Evolutionary conservation across 2,329 filamentous ascomycete species (phyloP).

Genomic region (Allantophomopsis lycopodina): DNA sequence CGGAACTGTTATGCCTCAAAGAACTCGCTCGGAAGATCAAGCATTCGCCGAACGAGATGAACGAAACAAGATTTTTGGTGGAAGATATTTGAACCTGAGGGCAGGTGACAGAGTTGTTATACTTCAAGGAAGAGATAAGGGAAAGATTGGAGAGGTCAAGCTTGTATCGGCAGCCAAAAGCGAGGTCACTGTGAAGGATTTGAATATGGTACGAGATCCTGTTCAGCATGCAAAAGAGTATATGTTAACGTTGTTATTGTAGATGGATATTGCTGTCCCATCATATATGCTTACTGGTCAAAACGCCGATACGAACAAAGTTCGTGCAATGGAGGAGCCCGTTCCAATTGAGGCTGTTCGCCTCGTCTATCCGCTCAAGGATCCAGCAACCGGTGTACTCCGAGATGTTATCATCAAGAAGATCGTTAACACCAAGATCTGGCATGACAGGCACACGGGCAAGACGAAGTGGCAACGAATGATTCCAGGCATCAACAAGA

Average conservation of each 20-base stretch:
- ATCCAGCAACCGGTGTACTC: conserved; percentile 47
- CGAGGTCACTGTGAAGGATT: conserved; percentile 43
- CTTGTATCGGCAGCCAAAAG: conserved; percentile 39
- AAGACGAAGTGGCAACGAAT: conserved; percentile 38
- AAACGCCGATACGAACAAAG: conserved; percentile 22
- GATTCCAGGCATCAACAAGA: conserved; percentile 57
- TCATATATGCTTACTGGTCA: conserved; percentile 24
- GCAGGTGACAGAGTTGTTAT: conserved; percentile 71
- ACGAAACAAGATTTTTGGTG: conserved; percentile 18
- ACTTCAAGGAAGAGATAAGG: conserved; percentile 63
- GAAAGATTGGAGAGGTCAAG: conserved; percentile 65
- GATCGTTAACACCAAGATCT: conserved; percentile 38
- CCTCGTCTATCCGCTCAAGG: conserved; percentile 63
- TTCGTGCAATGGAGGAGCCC: conserved; percentile 34
- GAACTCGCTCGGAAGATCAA: conserved; percentile 15
- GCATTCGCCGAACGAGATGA: conserved; percentile 7
- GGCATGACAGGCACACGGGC: conserved; percentile 33
- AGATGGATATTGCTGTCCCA: conserved; percentile 26
- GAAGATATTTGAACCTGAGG: conserved; percentile 45
- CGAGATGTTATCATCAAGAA: conserved; percentile 70
- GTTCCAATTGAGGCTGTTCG: conserved; percentile 61
- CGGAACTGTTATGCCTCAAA: conserved; percentile 34
- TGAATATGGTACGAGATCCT: conserved; percentile 44
- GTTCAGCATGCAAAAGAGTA: too few relatives aligned
- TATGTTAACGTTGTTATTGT: background rate